These are phyloP conservation scores for Rhizodiscina lignyota DNA, from an alignment of 495 filamentous ascomycete species.

Conservation along the genomic window DNA sequence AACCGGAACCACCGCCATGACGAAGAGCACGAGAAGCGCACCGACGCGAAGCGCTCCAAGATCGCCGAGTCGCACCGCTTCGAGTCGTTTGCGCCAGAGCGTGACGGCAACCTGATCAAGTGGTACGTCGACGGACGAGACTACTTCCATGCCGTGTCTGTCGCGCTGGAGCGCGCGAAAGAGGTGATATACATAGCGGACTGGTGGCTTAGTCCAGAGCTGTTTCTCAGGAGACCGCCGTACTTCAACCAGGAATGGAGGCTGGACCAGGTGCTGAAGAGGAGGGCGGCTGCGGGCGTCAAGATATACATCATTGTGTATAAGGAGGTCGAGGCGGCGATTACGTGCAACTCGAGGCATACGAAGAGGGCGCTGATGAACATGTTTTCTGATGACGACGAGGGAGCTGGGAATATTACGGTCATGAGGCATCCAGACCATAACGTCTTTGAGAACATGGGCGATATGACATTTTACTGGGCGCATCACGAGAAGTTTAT, in stretches of 20 bases:
- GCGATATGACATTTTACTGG: constrained; percentile 98
- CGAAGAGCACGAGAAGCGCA: constrained; percentile 72
- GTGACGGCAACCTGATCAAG: constrained; percentile 74
- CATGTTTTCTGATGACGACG: constrained; percentile 63
- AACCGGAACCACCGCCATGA: constrained; percentile 91
- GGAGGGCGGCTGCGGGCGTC: constrained; percentile 76
- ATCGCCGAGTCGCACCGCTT: constrained; percentile 71
- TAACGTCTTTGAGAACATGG: constrained; percentile 82
- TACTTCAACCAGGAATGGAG: constrained; percentile 72
- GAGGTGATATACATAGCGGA: constrained; percentile 93
- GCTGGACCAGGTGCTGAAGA: constrained; percentile 71
- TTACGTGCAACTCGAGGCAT: constrained; percentile 85
- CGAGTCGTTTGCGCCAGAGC: constrained; percentile 69
- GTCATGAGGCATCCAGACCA: constrained; percentile 92
- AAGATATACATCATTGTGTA: constrained; percentile 93
- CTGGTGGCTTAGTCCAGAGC: constrained; percentile 92
- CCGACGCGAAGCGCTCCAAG: constrained; percentile 59
- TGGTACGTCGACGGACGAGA: constrained; percentile 94
- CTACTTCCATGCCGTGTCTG: constrained; percentile 86
- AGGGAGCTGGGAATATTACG: constrained; percentile 71
- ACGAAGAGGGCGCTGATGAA: constrained; percentile 76
- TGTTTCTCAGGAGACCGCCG: constrained; percentile 78
- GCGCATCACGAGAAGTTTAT: constrained; percentile 96
- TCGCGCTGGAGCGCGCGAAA: constrained; percentile 68
- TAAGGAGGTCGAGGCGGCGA: constrained; percentile 65